Evolutionary conservation across 305 asterid species (phyloP).

Genomic region (Fraxinus floribunda): DNA sequence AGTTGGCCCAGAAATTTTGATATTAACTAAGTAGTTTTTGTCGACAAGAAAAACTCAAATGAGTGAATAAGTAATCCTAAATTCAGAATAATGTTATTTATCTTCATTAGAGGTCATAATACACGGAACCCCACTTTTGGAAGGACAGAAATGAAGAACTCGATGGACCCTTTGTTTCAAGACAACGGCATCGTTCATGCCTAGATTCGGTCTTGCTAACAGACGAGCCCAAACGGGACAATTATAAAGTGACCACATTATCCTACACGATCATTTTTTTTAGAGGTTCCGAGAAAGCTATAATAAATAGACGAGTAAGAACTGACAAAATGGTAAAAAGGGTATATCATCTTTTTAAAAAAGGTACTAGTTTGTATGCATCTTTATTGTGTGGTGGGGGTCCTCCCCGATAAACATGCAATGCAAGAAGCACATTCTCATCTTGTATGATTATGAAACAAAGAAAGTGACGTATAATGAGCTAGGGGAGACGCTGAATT

Average conservation of each 20-base stretch:
- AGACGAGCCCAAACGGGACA: not conserved
- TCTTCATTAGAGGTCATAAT: not conserved
- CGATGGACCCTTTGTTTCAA: not conserved
- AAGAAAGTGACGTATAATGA: not conserved
- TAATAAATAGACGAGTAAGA: not conserved
- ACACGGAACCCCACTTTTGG: not conserved
- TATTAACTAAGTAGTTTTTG: not conserved
- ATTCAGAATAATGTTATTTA: not conserved
- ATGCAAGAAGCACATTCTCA: not conserved
- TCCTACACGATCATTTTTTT: not conserved
- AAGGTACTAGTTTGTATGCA: not conserved
- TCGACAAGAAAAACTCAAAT: not conserved
- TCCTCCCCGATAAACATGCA: not conserved
- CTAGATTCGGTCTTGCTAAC: not conserved
- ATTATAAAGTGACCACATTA: not conserved
- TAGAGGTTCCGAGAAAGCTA: not conserved
- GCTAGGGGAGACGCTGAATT: not conserved
- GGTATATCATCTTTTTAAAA: constrained; percentile 1
- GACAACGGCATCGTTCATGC: not conserved
- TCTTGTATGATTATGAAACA: not conserved
- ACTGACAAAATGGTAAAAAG: not conserved
- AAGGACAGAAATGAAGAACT: not conserved
- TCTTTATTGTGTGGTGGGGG: not conserved
- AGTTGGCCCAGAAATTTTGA: not conserved
- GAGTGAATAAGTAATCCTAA: not conserved